Percentiles rank a stretch among this genome's conserved stretches.
phyloP scores from a whole-genome alignment of 345 rosid genomes.

The Raphanus sativus region DNA sequence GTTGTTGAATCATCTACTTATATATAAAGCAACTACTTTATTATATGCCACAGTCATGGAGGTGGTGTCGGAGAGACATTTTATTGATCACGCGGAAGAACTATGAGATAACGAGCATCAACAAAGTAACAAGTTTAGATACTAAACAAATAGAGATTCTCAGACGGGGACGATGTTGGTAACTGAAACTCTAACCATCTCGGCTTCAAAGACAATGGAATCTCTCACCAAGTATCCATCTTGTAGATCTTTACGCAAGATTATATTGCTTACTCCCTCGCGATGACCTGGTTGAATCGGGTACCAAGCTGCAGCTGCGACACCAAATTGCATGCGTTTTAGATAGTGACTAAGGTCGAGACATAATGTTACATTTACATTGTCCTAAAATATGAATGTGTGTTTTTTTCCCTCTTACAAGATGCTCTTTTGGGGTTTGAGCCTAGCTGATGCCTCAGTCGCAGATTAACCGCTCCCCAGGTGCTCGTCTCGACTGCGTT shows the following conservation, averaged over 20 bases:
- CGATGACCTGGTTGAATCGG: constrained; percentile 1
- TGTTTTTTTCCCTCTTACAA: constrained; percentile 10
- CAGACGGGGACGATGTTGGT: constrained; percentile 27
- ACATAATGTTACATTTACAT: neutral
- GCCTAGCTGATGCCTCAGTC: constrained; percentile 31
- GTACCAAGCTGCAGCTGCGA: constrained; percentile 40
- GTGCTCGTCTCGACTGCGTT: constrained; percentile 23
- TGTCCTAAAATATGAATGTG: neutral
- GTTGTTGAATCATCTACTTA: constrained; percentile 22
- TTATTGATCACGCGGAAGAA: neutral
- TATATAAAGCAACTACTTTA: neutral
- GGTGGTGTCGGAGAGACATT: constrained; percentile 5
- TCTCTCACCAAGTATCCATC: constrained; percentile 40
- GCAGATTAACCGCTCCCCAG: constrained; percentile 37
- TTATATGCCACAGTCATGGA: neutral
- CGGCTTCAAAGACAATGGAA: constrained; percentile 8
- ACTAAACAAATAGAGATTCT: neutral
- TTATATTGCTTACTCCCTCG: constrained; percentile 32
- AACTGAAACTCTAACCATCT: constrained; percentile 31
- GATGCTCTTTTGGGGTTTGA: constrained; percentile 9
- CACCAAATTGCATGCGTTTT: neutral
- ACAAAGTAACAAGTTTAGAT: constrained; percentile 8
- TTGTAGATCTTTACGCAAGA: constrained; percentile 4
- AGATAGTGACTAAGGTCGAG: neutral
- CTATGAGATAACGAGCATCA: constrained; percentile 2